Base-by-base conservation (phyloP, 148 eudicot genomes). In the Persicaria maculosa region DNA sequence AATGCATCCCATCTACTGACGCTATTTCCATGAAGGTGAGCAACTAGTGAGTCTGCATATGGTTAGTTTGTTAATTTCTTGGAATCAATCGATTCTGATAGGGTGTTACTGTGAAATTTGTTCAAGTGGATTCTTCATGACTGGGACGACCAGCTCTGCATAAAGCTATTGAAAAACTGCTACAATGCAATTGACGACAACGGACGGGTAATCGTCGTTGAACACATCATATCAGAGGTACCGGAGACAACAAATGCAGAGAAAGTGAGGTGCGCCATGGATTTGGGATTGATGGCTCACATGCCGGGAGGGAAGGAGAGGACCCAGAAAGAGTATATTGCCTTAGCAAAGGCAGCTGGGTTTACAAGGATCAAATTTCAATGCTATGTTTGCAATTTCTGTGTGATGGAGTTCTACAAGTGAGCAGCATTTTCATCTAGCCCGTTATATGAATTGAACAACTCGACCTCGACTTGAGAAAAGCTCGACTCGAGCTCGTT, bases 201-300 rank as follows among this genome's bases (percentile, higher is more conserved):
- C 2, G 86, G 89, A 4, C 84, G 80, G 68, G 79, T 81, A n/a
- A 86, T 86, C 15, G 74, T 80, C 0, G 75, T 81, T 47, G 89
- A 86, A 47, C 68, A 50, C 9, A 64, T 81, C 10, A 43, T 81
- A 3, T 68, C 80, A 2, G 81, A 72, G 44, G 61, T 76, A 40
- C 72, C 75, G 0, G 81, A 78, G 14, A 59, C 70, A 9, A 72
- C 75, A 36, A 17, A 17, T 15, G 75, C 48, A 7, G 62, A 68
- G 1, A 79, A 74, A 72, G 55, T 22, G 6, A 57, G 73, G 5
- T 59, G 74, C 72, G 74, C 76, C 69, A 53, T 76, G 75, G 89
- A 86, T 71, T n/a, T 73, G 50, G n/a, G 15, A 4, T 44, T 70
- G 73, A 45, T 70, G 73, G 14, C 53, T 46, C 73, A 70, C 3